phyloP scores from a whole-genome alignment of 2,329 filamentous ascomycete species.

The Ustulina deusta region DNA sequence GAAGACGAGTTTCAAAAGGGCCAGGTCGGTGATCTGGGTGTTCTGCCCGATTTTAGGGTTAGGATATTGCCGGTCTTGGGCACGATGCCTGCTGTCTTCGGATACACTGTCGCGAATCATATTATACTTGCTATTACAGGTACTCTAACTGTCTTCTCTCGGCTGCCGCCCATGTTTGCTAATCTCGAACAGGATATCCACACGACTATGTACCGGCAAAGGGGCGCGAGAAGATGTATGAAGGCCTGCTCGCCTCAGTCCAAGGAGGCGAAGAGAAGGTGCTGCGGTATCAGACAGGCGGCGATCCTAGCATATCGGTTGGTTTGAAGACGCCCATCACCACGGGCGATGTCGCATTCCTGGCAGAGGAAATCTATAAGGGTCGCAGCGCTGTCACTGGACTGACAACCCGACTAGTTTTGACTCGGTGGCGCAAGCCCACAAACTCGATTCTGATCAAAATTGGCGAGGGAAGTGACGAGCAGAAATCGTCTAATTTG shows the following conservation, averaged over 20 bases:
- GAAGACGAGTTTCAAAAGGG: constrained; percentile 92
- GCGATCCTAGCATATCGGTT: constrained; percentile 63
- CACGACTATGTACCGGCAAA: constrained; percentile 85
- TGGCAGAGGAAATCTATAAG: constrained; percentile 89
- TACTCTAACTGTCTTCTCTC: constrained; percentile 39
- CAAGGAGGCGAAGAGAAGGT: constrained; percentile 85
- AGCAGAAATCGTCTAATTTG: constrained; percentile 81
- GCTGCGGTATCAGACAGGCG: constrained; percentile 64
- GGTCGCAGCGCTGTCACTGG: constrained; percentile 87
- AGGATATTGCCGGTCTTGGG: constrained; percentile 95
- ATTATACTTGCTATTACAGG: constrained; percentile 81
- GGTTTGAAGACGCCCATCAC: constrained; percentile 85
- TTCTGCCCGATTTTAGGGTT: constrained; percentile 91
- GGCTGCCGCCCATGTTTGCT: not conserved
- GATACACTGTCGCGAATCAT: constrained; percentile 91
- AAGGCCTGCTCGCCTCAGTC: constrained; percentile 79
- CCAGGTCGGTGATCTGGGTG: constrained; percentile 84
- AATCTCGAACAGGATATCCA: constrained; percentile 75
- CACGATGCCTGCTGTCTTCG: constrained; percentile 97
- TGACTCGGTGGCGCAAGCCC: constrained; percentile 85
- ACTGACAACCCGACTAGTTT: constrained; percentile 79
- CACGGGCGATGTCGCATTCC: constrained; percentile 83
- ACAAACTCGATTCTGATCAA: constrained; percentile 66
- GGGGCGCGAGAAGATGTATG: constrained; percentile 90
- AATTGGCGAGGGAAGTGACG: constrained; percentile 73